phyloP scores from a whole-genome alignment of 345 rosid genomes.

The Raphanus sativus region DNA sequence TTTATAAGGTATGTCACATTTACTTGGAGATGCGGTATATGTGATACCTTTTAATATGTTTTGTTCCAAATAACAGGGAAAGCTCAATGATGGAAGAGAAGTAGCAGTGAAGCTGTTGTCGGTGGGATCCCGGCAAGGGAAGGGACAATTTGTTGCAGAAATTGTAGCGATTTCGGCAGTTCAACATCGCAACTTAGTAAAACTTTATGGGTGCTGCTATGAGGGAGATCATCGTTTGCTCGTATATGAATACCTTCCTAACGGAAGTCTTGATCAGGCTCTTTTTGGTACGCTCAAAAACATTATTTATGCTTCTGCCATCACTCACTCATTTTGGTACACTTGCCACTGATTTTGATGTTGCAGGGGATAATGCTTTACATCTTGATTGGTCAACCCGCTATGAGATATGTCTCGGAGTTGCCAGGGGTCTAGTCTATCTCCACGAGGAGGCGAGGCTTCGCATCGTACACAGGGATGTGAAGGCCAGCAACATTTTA shows the following conservation, averaged over 20 bases:
- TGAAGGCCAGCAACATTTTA: conserved; percentile 60
- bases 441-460: conserved; percentile 67
- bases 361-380: conserved; percentile 44
- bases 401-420: conserved; percentile 53
- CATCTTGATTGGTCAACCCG: conserved; percentile 57
- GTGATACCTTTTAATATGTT: not conserved
- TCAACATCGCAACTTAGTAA: conserved; percentile 42
- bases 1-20: conserved; percentile 49
- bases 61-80: conserved; percentile 30
- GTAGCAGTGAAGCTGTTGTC: conserved; percentile 69
- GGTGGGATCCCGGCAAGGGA: conserved; percentile 66
- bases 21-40: not conserved
- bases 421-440: conserved; percentile 60
- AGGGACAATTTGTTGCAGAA: conserved; percentile 65
- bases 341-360: not conserved
- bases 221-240: conserved; percentile 47
- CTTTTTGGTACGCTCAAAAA: conserved; percentile 26
- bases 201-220: conserved; percentile 43
- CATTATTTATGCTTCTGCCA: not conserved
- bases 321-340: not conserved
- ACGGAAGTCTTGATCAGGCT: conserved; percentile 55
- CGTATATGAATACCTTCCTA: conserved; percentile 57
- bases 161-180: conserved; percentile 47
- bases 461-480: conserved; percentile 61
- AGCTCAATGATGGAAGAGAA: conserved; percentile 41